These are phyloP conservation scores for Celoporthe dispersa DNA, from an alignment of 2,329 filamentous ascomycete species.

Conservation along the genomic window DNA sequence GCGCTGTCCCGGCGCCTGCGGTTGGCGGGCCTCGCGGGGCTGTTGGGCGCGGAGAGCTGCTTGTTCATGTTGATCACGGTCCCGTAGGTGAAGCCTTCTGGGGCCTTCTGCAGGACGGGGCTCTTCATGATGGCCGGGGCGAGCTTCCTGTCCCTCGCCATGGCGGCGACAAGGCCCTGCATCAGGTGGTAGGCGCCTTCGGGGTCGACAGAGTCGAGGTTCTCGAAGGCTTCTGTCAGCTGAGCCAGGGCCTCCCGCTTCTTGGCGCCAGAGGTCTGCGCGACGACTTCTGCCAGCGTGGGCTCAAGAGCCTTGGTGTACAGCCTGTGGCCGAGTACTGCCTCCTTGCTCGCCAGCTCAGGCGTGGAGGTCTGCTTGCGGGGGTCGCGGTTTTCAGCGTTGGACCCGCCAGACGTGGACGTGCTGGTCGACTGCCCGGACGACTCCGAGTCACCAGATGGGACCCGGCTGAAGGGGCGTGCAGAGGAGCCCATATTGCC, in stretches of 20 bases:
- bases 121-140: constrained; percentile 50
- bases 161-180: constrained; percentile 73
- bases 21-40: constrained; percentile 51
- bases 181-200: constrained; percentile 89
- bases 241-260: constrained; percentile 85
- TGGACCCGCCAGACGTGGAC: constrained; percentile 45
- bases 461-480: constrained; percentile 85
- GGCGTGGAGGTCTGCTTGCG: constrained; percentile 38
- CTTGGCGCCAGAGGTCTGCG: constrained; percentile 68
- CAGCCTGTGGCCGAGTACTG: constrained; percentile 76
- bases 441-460: constrained; percentile 65
- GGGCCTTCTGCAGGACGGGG: constrained; percentile 36
- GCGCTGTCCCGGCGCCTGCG: constrained; percentile 63
- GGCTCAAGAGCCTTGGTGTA: constrained; percentile 84
- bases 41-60: constrained; percentile 44
- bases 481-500: constrained; percentile 93
- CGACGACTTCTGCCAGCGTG: constrained; percentile 81
- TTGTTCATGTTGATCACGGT: constrained; percentile 63
- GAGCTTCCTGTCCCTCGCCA: constrained; percentile 72
- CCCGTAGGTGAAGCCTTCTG: constrained; percentile 54
- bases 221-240: constrained; percentile 83
- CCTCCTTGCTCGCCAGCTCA: constrained; percentile 76
- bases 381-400: constrained; percentile 67
- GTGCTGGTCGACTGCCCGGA: constrained; percentile 43
- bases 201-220: constrained; percentile 84